Evolutionary conservation across 768 basidiomycete species (phyloP), one percentile per base, ranked within the genome.

Genomic region (Tricholoma terreum): DNA sequence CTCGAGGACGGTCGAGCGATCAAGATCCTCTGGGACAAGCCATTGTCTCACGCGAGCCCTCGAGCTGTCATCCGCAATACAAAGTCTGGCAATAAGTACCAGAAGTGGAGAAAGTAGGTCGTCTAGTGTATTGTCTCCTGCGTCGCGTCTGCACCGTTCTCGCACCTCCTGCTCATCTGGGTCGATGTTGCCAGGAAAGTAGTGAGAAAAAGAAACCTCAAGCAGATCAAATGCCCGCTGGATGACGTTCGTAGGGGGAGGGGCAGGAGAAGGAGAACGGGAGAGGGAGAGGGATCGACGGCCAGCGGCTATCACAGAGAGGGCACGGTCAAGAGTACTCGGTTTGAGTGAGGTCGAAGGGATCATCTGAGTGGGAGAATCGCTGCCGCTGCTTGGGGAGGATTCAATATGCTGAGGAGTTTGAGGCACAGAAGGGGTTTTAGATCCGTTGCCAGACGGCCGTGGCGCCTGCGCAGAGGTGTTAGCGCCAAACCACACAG

Each of bases 1-100:
- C 66, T 98, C 93, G 21, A 98, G 76, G 3, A 91, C 82, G 8
- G 70, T 74, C 8, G 87, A 83, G 45, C 97, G 85, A 70, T 98
- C 96, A 65, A 97, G 67, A 63, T 88, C 84, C 0, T 82, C 73
- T 0, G 95, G 94, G 6, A 94, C 72, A 21, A 98, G 71, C 80
- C 82, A 83, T 49, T 85, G 81, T 57, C 84, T 80, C 58, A 92
- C 68, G 22, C 84, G 77, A 35, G 70, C 54, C 56, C 86, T 79
- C 15, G 82, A 80, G 3, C 69, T 73, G 54, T 84, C 84, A 62
- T 89, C 85, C 2, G 81, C 89, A 15, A 78, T 69, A 58, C 87
- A 89, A 38, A 94, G 72, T 57, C 87, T 82, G 6, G 86, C 82
- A 49, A 97, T 69, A 36, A 98, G 80, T 12, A 95, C 73, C 21